Evolutionary conservation across 1,284 basidiomycete genomes (phyloP).

Genomic region (Vanrija sp.): DNA sequence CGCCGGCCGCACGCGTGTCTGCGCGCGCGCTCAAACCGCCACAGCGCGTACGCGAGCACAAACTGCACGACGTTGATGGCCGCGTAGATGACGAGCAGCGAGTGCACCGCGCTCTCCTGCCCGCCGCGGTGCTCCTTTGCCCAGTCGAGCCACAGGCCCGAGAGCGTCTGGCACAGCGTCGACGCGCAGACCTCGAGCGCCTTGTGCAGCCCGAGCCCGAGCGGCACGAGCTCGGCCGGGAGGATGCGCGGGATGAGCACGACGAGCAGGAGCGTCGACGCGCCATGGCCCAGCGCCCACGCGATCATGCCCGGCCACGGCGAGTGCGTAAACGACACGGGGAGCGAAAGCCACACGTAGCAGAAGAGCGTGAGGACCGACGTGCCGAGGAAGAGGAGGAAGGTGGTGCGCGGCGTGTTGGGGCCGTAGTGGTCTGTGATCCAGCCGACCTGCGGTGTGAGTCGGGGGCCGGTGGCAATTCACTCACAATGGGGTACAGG

Average conservation of each 20-base stretch:
- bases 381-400: constrained; percentile 60
- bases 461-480: background rate
- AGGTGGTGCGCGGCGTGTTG: constrained; percentile 45
- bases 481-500: constrained; percentile 63
- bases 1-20: background rate
- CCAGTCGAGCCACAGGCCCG: constrained; percentile 62
- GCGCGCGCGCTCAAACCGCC: constrained; percentile 42
- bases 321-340: constrained; percentile 56
- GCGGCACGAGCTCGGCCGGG: constrained; percentile 65
- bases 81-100: constrained; percentile 60
- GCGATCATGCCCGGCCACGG: constrained; percentile 61
- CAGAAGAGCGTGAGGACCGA: constrained; percentile 61
- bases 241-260: constrained; percentile 70
- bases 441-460: constrained; percentile 55
- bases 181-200: constrained; percentile 68
- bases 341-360: constrained; percentile 64
- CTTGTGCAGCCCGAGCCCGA: constrained; percentile 73
- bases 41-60: constrained; percentile 54
- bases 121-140: constrained; percentile 36
- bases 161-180: constrained; percentile 64
- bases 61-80: constrained; percentile 61
- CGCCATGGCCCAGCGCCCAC: constrained; percentile 68
- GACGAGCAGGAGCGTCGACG: constrained; percentile 65
- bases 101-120: constrained; percentile 37
- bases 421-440: constrained; percentile 51